Evolutionary conservation across 2,329 filamentous ascomycete genomes (phyloP).

Genomic region (Arthrobotrys sinensis): DNA sequence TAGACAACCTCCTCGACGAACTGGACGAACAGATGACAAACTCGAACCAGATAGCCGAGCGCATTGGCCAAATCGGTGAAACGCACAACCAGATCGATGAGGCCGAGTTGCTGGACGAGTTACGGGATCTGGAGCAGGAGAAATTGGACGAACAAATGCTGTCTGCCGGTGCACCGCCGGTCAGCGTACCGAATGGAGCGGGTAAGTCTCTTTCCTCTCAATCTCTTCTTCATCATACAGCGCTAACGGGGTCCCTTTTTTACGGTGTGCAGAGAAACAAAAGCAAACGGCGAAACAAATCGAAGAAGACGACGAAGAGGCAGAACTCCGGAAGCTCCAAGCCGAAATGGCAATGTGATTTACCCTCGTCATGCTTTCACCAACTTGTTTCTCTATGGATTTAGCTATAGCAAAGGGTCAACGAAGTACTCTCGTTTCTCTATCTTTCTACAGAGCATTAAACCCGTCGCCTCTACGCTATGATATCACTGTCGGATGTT

Average conservation of each 20-base stretch:
- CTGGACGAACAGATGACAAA: constrained; percentile 92
- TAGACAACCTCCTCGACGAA: constrained; percentile 76
- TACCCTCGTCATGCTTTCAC: not conserved
- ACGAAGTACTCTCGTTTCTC: constrained; percentile 35
- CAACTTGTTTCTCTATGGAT: constrained; percentile 32
- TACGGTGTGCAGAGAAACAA: constrained; percentile 70
- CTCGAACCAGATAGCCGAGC: constrained; percentile 90
- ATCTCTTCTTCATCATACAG: not conserved
- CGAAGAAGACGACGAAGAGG: constrained; percentile 95
- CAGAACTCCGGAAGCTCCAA: constrained; percentile 90
- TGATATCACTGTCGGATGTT: constrained; percentile 27
- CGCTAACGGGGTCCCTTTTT: constrained; percentile 56
- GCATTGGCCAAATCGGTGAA: constrained; percentile 79
- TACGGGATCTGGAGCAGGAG: constrained; percentile 91
- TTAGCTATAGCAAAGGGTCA: constrained; percentile 13
- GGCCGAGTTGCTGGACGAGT: constrained; percentile 84
- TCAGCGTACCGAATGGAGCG: constrained; percentile 73
- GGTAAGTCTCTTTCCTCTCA: constrained; percentile 73
- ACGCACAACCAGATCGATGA: constrained; percentile 82
- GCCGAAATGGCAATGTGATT: constrained; percentile 95
- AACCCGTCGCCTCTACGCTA: not conserved
- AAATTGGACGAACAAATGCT: constrained; percentile 94
- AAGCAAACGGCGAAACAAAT: constrained; percentile 68
- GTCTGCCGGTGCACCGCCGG: constrained; percentile 63
- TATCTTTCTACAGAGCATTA: not conserved